Percentiles rank a stretch among this genome's conserved stretches.
Conservation (phyloP, 768 basidiomycete species). For the Naganishia friedmannii region DNA sequence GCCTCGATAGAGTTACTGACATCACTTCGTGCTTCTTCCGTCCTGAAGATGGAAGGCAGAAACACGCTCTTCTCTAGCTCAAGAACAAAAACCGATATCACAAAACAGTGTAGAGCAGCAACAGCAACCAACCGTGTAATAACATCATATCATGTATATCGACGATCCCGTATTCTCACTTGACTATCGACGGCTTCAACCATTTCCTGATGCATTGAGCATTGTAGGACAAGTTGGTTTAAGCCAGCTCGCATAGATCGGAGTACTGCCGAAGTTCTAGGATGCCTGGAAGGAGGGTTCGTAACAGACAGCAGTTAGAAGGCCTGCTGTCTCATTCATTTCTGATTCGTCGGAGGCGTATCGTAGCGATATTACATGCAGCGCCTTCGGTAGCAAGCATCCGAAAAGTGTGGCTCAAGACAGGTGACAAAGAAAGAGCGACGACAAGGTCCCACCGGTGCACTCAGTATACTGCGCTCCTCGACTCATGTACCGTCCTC, state of each 20-base stretch:
- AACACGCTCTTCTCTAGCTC: constrained; percentile 6
- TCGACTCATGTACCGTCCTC: background rate
- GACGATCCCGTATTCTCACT: background rate
- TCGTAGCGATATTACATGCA: too few relatives aligned
- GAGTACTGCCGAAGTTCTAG: too few relatives aligned
- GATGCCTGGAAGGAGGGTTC: too few relatives aligned
- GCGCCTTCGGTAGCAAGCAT: too few relatives aligned
- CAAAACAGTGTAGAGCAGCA: constrained; percentile 11
- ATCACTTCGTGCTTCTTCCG: background rate
- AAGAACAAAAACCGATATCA: background rate
- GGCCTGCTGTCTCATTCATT: background rate
- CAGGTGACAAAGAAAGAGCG: too few relatives aligned
- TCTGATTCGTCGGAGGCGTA: background rate
- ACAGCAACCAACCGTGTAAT: background rate
- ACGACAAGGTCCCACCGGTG: too few relatives aligned
- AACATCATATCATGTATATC: background rate
- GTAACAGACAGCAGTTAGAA: background rate
- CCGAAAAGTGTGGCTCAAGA: too few relatives aligned
- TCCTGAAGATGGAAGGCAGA: constrained; percentile 8
- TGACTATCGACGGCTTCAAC: background rate
- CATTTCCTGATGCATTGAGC: too few relatives aligned
- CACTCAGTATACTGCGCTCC: too few relatives aligned
- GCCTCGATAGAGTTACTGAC: too few relatives aligned
- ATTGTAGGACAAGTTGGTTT: too few relatives aligned
- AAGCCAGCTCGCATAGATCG: too few relatives aligned